These are phyloP conservation scores for Physocladia obscura DNA, from an alignment of 192 early-diverging fungal genomes.

Conservation along the genomic window DNA sequence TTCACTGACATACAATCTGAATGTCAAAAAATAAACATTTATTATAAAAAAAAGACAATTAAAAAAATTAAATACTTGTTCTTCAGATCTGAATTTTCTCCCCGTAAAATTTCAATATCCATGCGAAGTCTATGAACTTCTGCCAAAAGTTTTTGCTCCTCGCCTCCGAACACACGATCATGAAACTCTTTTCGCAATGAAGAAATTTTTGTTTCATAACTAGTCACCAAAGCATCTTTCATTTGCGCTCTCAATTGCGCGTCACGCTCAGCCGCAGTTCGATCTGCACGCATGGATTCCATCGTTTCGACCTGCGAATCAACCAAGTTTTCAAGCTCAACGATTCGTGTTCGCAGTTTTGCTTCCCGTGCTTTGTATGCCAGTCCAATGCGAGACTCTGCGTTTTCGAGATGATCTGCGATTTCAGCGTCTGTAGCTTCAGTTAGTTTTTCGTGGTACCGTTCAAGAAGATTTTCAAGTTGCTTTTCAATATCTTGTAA, in stretches of 20 bases:
- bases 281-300: constrained; percentile 18
- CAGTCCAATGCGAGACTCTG: constrained; percentile 7
- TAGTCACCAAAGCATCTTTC: constrained; percentile 27
- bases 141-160: constrained; percentile 30
- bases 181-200: constrained; percentile 31
- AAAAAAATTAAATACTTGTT: constrained; percentile 3
- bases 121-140: constrained; percentile 25
- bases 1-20: constrained; percentile 33
- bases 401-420: constrained; percentile 8
- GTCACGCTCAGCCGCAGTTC: constrained; percentile 24
- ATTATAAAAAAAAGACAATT: background rate
- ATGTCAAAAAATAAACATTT: background rate
- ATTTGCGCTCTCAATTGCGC: constrained; percentile 8
- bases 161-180: constrained; percentile 28
- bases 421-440: constrained; percentile 23
- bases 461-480: constrained; percentile 22
- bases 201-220: constrained; percentile 29
- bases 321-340: constrained; percentile 27
- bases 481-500: constrained; percentile 25
- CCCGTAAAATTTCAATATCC: constrained; percentile 22
- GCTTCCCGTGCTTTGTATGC: constrained; percentile 27
- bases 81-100: constrained; percentile 22
- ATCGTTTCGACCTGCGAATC: constrained; percentile 26
- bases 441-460: constrained; percentile 23
- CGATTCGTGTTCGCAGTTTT: constrained; percentile 23